A percentile compares a stretch with the other conserved stretches of the same genome.
phyloP scores from a whole-genome alignment of 2,329 filamentous ascomycete genomes.

The Furcasterigmium furcatum region DNA sequence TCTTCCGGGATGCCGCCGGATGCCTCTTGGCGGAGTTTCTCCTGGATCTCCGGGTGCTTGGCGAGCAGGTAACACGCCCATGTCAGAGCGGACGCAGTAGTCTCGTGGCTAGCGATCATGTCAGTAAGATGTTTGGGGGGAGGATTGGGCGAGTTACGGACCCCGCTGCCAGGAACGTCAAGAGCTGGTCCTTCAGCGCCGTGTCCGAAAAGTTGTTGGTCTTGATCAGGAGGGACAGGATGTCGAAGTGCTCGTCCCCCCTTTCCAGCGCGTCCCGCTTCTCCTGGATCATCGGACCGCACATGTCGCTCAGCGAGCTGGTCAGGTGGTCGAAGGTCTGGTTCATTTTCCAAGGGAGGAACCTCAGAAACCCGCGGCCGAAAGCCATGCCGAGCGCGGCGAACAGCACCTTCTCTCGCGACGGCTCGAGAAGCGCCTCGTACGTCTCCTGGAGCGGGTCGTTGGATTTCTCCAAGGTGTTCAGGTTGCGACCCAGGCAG shows the following conservation, averaged over 20 bases:
- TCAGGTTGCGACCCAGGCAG: slow-evolving; percentile 53
- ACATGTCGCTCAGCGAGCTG: slow-evolving; percentile 32
- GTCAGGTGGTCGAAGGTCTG: slow-evolving; percentile 31
- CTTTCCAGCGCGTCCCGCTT: slow-evolving; percentile 44
- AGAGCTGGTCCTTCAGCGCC: slow-evolving; percentile 49
- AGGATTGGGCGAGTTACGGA: slow-evolving; percentile 22
- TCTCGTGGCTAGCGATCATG: slow-evolving; percentile 49
- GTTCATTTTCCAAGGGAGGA: slow-evolving; percentile 44
- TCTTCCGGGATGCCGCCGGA: slow-evolving; percentile 38
- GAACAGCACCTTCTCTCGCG: slow-evolving; percentile 40
- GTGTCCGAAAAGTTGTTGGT: slow-evolving; percentile 49
- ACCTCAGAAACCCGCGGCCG: slow-evolving; percentile 28
- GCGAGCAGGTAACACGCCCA: slow-evolving; percentile 62
- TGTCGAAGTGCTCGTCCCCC: slow-evolving; percentile 53
- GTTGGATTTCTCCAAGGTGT: slow-evolving; percentile 30
- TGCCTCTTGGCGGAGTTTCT: slow-evolving; percentile 58
- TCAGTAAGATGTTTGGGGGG: slow-evolving; percentile 1
- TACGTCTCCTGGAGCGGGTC: slow-evolving; percentile 42
- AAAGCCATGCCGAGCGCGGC: slow-evolving; percentile 33
- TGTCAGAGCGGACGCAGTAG: slow-evolving; percentile 60
- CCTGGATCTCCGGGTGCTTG: slow-evolving; percentile 54
- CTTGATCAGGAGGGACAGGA: slow-evolving; percentile 56
- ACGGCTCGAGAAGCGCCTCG: slow-evolving; percentile 40
- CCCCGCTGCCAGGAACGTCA: slow-evolving; percentile 55
- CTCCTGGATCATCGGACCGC: slow-evolving; percentile 41